These are phyloP conservation scores for Aspergillus ibericus DNA, from an alignment of 2,329 filamentous ascomycete species.

Conservation along the genomic window DNA sequence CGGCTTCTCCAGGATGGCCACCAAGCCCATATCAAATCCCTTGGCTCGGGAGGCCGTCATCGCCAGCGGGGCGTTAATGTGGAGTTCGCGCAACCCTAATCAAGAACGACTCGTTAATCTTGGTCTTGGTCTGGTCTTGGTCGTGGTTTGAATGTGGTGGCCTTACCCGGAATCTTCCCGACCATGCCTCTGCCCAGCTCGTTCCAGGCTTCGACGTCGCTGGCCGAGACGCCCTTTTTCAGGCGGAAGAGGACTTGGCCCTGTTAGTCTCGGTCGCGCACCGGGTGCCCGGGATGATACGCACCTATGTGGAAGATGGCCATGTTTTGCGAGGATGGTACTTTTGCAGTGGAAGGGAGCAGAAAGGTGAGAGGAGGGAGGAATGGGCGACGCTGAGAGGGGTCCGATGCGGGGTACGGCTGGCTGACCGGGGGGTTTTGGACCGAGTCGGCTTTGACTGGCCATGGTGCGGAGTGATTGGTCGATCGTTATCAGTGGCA, in stretches of 20 bases:
- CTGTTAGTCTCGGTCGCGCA: background rate
- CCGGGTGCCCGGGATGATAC: background rate
- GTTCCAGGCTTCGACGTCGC: constrained; percentile 35
- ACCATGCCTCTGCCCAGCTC: constrained; percentile 39
- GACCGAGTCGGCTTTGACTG: no score
- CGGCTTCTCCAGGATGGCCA: background rate
- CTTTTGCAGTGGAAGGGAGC: no score
- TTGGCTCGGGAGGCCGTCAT: background rate
- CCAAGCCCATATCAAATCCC: background rate
- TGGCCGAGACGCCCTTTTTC: constrained; percentile 38
- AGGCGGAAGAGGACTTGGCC: constrained; percentile 44
- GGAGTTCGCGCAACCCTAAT: background rate
- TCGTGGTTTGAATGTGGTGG: background rate
- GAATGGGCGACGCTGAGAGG: no score
- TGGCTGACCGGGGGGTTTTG: no score
- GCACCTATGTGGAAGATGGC: constrained; percentile 45
- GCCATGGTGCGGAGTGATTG: no score
- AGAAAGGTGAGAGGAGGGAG: no score
- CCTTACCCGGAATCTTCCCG: constrained; percentile 41
- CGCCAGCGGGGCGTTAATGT: background rate
- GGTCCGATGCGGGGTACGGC: no score
- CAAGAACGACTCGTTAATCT: background rate
- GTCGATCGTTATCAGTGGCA: no score
- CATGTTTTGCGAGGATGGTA: constrained; percentile 24
- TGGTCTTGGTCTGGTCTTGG: background rate